Base-by-base conservation (phyloP, 495 filamentous ascomycete genomes). In the Podospora sp. region DNA sequence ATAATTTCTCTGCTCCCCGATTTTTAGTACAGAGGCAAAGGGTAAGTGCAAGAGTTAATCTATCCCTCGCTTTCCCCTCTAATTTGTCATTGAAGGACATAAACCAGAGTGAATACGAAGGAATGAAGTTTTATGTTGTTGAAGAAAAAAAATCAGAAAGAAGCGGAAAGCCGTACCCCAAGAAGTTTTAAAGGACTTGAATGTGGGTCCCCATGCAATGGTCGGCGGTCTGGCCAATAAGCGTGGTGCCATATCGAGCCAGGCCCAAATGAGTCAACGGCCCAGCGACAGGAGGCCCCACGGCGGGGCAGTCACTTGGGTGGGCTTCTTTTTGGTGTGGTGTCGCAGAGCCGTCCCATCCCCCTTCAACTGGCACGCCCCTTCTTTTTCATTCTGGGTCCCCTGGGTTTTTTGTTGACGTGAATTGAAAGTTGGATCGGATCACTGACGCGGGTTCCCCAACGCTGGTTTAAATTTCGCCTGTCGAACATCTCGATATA, bases 31-130 rank as follows among this genome's bases (percentile, higher is more conserved):
- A 65, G 72, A 71, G 74, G 73, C 75, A 79, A 70, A 85, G 83
- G 80, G 82, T 86, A 84, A 86, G 81, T 75, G 77, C 58, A 79
- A 74, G 68, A 73, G 64, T 73, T 74, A 55, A 68, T 91, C 87
- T 91, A 76, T 87, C 90, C 87, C 88, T 84, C 88, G 83, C 70
- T 91, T 91, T 91, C 88, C 89, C 89, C 87, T 91, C 90, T 86
- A 86, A 82, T 79, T 82, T 83, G 82, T 78, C 85, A 85, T 84
- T 80, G 83, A 79, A 73, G 63, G 80, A 82, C 80, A 75, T 76
- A 85, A 87, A 83, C 83, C 87, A 87, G 90, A 92, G 89, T 92
- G 89, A 91, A 92, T 92, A 86, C 83, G 88, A 85, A 90, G 89
- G 90, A 88, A 86, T 29, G 46, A 25, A 67, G 68, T 72, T 76